Percentiles rank a stretch among this genome's conserved stretches.
These are phyloP conservation scores for Globisporangium heterothallicum DNA, from an alignment of 352 stramenopile species.

Conservation along the genomic window DNA sequence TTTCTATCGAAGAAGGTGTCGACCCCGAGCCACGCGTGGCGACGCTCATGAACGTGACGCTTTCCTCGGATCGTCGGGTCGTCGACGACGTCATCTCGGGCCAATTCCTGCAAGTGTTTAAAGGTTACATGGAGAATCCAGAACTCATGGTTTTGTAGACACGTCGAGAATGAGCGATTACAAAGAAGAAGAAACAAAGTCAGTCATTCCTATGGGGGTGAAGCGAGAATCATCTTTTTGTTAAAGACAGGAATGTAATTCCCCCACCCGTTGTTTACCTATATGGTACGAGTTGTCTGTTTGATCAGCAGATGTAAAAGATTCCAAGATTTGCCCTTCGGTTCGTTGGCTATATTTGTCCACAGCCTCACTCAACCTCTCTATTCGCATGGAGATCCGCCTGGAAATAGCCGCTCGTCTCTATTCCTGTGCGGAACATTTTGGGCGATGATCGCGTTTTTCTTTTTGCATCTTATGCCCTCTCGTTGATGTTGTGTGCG, in stretches of 20 bases:
- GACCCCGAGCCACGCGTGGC: slow-evolving; percentile 84
- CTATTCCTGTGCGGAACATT: neutral
- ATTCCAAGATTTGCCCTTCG: no score
- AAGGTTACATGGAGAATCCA: slow-evolving; percentile 95
- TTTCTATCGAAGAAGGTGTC: slow-evolving; percentile 31
- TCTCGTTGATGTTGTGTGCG: neutral
- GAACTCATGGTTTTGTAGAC: slow-evolving; percentile 80
- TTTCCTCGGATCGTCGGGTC: slow-evolving; percentile 96
- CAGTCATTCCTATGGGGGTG: no score
- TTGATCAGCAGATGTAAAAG: no score
- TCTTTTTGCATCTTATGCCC: neutral
- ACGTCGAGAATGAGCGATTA: no score
- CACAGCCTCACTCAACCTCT: no score
- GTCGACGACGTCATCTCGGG: slow-evolving; percentile 95
- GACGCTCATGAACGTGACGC: slow-evolving; percentile 94
- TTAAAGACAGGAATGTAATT: no score
- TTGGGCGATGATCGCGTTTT: neutral
- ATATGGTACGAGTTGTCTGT: no score
- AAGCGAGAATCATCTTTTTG: no score
- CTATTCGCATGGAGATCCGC: no score
- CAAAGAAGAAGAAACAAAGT: no score
- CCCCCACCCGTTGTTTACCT: no score
- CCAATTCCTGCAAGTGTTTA: slow-evolving; percentile 95
- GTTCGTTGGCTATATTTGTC: no score
- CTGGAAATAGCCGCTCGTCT: neutral